These are phyloP conservation scores for Chenopodium album DNA, from an alignment of 148 eudicot species.

Conservation along the genomic window DNA sequence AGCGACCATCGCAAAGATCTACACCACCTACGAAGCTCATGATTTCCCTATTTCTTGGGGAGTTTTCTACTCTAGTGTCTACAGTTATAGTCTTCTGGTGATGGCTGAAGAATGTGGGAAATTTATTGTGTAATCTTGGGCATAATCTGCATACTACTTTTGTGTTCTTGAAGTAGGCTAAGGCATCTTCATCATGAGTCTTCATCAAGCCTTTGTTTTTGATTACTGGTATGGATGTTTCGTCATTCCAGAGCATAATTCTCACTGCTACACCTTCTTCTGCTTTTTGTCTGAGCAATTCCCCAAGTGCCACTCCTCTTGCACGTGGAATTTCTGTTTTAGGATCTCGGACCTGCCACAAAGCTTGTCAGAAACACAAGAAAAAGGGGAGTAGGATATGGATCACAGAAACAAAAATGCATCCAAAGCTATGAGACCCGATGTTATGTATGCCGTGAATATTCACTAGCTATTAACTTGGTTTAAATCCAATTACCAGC, in stretches of 20 bases:
- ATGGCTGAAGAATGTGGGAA: constrained; percentile 72
- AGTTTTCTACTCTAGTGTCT: constrained; percentile 40
- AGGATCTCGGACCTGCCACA: constrained; percentile 58
- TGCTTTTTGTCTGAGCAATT: constrained; percentile 68
- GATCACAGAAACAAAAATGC: not conserved
- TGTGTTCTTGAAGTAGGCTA: constrained; percentile 63
- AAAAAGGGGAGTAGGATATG: not conserved
- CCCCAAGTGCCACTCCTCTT: constrained; percentile 64
- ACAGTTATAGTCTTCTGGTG: constrained; percentile 75
- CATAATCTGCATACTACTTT: constrained; percentile 67
- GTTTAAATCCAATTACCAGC: constrained; percentile 46
- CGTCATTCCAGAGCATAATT: constrained; percentile 79
- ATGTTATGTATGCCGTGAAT: not conserved
- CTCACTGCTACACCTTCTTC: constrained; percentile 90
- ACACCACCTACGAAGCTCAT: constrained; percentile 84
- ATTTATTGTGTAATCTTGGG: constrained; percentile 58
- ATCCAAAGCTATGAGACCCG: not conserved
- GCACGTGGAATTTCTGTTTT: constrained; percentile 65
- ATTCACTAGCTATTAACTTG: not conserved
- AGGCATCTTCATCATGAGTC: constrained; percentile 72
- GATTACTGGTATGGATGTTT: constrained; percentile 72
- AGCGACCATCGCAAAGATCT: constrained; percentile 85
- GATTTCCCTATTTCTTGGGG: constrained; percentile 59
- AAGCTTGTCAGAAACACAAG: constrained; percentile 7
- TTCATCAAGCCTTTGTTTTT: constrained; percentile 85